Base-by-base conservation (phyloP, 371 early-diverging fungal genomes). In the Actinomortierella wolfii region DNA sequence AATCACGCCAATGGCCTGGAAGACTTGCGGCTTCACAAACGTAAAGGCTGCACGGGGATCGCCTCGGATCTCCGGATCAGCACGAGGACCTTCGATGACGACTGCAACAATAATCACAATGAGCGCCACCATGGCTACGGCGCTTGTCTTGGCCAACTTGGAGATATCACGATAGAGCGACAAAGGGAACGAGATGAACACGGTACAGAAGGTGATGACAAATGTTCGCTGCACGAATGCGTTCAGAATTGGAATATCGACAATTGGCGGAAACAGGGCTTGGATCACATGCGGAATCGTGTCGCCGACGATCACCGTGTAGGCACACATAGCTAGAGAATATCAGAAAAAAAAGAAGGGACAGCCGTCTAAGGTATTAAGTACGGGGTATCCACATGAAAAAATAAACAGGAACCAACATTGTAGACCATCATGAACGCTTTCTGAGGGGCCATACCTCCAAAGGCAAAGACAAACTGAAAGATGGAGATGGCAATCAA, bases 401-500 rank as follows among this genome's bases (percentile, higher is more conserved):
- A 15, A 45, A 26, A 23, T 51, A 51, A 15, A 26, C 28, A 21
- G 5, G 8, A 18, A 40, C 53, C 42, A 42, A 11, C 29, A 56
- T n/a, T 28, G 3, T 3, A 4, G 21, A 56, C 9, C 6, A 56
- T 21, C 23, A 45, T 57, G 25, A 11, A 21, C 20, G 51, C 9
- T 11, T 43, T 14, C 14, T 14, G n/a, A 14, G 43, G 14, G 43
- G 46, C 24, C 53, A 75, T 81, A 84, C 92, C 92, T 58, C 93
- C 93, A 79, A 91, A 91, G 6, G 92, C 91, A 84, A 92, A 91
- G 21, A 83, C 85, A 68, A 92, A 91, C 59, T 91, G 92, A 63
- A 90, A 90, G 51, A 91, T 71, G 3, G 92, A 91, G 53, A 88
- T 91, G 17, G 82, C 81, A 49, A 89, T 70, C 23, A 90, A 64